Percentiles rank a stretch among this genome's conserved stretches.
Evolutionary conservation across 768 basidiomycete genomes (phyloP).

Genomic region (Terana coerulea): DNA sequence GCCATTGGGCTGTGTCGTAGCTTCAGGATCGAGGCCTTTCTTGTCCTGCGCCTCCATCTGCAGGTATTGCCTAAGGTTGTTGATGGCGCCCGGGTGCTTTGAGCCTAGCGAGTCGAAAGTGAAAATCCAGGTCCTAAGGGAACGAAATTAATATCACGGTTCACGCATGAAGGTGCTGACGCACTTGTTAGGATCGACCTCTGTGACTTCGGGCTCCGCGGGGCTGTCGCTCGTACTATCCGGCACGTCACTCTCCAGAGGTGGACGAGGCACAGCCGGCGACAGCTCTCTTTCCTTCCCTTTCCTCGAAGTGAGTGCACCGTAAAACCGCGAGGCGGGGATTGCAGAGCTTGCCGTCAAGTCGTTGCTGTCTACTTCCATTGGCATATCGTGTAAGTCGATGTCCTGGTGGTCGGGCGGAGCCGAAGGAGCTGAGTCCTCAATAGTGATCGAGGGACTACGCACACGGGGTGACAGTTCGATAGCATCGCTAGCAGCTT

Average conservation of each 20-base stretch:
- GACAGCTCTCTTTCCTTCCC: constrained; percentile 4
- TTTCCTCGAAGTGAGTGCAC: neutral
- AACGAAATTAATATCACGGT: neutral
- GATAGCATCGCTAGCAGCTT: too few species aligned
- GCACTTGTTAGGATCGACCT: neutral
- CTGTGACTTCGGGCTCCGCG: neutral
- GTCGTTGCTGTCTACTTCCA: constrained; percentile 2
- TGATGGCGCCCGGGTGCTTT: constrained; percentile 63
- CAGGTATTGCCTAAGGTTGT: constrained; percentile 64
- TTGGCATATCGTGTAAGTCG: neutral
- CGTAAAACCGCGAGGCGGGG: constrained; percentile 5
- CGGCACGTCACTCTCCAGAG: neutral
- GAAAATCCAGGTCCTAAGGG: constrained; percentile 70
- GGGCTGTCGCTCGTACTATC: neutral
- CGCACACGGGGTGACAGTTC: too few species aligned
- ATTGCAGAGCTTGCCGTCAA: neutral
- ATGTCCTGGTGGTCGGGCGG: neutral
- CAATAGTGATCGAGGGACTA: too few species aligned
- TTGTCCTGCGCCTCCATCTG: constrained; percentile 77
- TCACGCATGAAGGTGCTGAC: neutral
- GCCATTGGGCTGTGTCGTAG: constrained; percentile 11
- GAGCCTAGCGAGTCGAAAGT: constrained; percentile 86
- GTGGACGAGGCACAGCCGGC: constrained; percentile 1
- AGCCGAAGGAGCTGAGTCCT: too few species aligned
- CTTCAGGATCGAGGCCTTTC: constrained; percentile 18